Percentiles rank a stretch among this genome's conserved stretches.
phyloP scores from a whole-genome alignment of 169 alveolate genomes.

The Toxoplasma gondii region DNA sequence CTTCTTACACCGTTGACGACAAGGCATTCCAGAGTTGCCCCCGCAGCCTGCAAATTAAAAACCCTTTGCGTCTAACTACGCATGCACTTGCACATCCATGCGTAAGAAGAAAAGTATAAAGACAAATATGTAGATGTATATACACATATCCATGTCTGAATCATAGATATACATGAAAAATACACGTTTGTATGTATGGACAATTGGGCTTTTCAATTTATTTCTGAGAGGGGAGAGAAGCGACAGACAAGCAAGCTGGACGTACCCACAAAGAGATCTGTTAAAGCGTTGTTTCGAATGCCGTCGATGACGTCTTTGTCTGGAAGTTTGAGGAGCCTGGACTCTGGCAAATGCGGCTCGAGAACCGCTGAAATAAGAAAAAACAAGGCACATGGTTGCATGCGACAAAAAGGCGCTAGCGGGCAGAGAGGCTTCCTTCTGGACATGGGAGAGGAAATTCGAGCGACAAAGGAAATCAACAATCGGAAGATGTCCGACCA shows the following conservation, averaged over 20 bases:
- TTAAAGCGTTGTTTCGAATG: background rate
- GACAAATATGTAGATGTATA: background rate
- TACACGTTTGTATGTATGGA: background rate
- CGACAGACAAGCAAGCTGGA: no score
- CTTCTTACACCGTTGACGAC: no score
- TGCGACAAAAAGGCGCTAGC: no score
- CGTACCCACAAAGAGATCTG: conserved; percentile 2
- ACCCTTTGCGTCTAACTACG: no score
- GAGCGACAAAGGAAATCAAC: no score
- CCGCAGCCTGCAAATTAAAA: no score
- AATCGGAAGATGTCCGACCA: no score
- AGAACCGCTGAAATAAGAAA: background rate
- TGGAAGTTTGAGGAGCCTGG: conserved; percentile 1
- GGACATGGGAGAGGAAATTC: no score
- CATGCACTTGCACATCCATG: no score
- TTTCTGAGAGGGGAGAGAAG: no score
- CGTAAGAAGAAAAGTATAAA: background rate
- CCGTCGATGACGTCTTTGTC: background rate
- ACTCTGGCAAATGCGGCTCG: conserved; percentile 25
- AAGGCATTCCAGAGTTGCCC: no score
- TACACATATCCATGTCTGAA: background rate
- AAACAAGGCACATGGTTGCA: background rate
- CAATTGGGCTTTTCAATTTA: background rate
- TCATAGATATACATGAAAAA: background rate
- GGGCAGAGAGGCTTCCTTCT: no score